Conservation (phyloP, 2,329 filamentous ascomycete genomes). For the Cryoendolithus antarcticus region DNA sequence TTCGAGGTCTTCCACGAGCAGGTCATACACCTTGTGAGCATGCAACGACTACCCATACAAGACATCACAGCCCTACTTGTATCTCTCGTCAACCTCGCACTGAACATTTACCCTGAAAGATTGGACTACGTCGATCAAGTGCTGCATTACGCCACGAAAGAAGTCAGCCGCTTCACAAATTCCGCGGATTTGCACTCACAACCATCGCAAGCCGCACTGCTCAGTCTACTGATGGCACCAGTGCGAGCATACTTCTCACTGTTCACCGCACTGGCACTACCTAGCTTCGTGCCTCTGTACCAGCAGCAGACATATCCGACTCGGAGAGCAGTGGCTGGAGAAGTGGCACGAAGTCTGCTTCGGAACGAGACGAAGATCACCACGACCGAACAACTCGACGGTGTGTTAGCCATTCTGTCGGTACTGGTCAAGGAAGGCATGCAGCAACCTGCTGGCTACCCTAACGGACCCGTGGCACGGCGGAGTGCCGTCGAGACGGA, state of each 20-base stretch:
- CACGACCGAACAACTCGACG: slow-evolving; percentile 68
- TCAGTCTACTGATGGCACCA: slow-evolving; percentile 81
- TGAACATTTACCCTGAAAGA: slow-evolving; percentile 89
- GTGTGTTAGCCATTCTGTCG: slow-evolving; percentile 75
- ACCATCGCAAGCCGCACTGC: slow-evolving; percentile 74
- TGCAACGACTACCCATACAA: slow-evolving; percentile 80
- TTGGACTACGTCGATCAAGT: slow-evolving; percentile 95
- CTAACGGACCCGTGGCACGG: slow-evolving; percentile 56
- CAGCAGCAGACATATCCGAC: slow-evolving; percentile 90
- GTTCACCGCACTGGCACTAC: slow-evolving; percentile 89
- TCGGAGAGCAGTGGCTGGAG: slow-evolving; percentile 76
- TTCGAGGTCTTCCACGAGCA: slow-evolving; percentile 98
- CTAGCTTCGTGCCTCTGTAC: slow-evolving; percentile 80
- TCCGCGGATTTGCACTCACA: slow-evolving; percentile 90
- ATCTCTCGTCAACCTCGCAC: slow-evolving; percentile 82
- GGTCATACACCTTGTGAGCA: slow-evolving; percentile 84
- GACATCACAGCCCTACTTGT: slow-evolving; percentile 89
- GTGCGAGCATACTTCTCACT: slow-evolving; percentile 83
- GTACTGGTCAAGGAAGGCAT: slow-evolving; percentile 90
- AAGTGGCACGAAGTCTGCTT: slow-evolving; percentile 72
- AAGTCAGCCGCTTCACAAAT: slow-evolving; percentile 80
- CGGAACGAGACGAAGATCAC: slow-evolving; percentile 69
- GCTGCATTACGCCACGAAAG: slow-evolving; percentile 72
- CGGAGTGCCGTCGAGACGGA: slow-evolving; percentile 76
- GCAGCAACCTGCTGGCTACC: slow-evolving; percentile 68